Evolutionary conservation across 2,329 filamentous ascomycete species (phyloP).

Genomic region (Stagonosporopsis tanaceti): DNA sequence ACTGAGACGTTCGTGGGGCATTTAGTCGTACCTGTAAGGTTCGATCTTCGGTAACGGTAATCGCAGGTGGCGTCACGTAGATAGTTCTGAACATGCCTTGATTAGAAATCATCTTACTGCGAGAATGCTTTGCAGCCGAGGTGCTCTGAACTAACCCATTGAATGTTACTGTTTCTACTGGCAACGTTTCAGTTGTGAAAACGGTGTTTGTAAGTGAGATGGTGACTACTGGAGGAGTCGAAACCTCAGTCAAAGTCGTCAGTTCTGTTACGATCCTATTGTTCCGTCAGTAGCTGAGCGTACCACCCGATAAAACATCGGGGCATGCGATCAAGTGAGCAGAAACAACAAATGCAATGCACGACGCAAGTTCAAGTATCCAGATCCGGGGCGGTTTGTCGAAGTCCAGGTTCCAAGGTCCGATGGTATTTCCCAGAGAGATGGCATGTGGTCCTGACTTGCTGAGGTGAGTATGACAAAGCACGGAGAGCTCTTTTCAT

Average conservation of each 20-base stretch:
- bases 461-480: not conserved
- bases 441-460: not conserved
- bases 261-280: constrained; percentile 8
- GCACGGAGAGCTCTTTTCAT: no score
- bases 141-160: not conserved
- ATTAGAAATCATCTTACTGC: not conserved
- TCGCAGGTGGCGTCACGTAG: not conserved
- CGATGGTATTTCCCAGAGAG: not conserved
- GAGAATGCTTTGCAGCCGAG: not conserved
- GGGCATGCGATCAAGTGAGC: not conserved
- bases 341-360: not conserved
- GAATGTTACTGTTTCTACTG: constrained; percentile 6
- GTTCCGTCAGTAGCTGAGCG: constrained; percentile 4
- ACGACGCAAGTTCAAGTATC: not conserved
- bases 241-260: not conserved
- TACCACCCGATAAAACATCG: not conserved
- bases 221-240: not conserved
- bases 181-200: constrained; percentile 3
- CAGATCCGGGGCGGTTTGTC: not conserved
- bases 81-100: not conserved
- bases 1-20: not conserved
- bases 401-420: not conserved
- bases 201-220: constrained; percentile 1
- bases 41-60: not conserved
- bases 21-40: not conserved